A percentile compares a stretch with the other conserved stretches of the same genome.
phyloP scores from a whole-genome alignment of 169 alveolate genomes.

The Cryptosporidium ryanae region DNA sequence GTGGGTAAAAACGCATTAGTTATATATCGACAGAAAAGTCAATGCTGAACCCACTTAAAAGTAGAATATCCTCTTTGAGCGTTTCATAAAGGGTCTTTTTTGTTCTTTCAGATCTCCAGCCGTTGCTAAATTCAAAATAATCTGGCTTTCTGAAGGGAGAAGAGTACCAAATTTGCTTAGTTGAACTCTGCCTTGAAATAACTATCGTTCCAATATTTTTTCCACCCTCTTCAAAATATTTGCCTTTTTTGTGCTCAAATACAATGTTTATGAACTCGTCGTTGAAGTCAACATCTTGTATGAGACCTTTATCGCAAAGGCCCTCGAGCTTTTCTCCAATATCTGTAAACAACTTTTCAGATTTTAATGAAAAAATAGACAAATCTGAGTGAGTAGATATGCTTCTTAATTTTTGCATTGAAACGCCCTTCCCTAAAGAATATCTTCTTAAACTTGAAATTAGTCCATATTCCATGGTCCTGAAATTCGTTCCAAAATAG shows the following conservation, averaged over 20 bases:
- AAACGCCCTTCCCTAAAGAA: too few species aligned
- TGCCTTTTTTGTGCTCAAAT: not conserved
- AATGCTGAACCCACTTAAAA: constrained; percentile 38
- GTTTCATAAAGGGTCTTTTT: constrained; percentile 24
- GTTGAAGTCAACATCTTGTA: constrained; percentile 38
- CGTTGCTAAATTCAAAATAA: constrained; percentile 27
- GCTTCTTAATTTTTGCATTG: not conserved
- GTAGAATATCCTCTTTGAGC: constrained; percentile 7
- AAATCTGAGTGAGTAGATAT: not conserved
- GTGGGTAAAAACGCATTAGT: not conserved
- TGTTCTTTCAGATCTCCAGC: constrained; percentile 53
- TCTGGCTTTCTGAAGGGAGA: constrained; percentile 65
- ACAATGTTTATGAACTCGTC: constrained; percentile 65
- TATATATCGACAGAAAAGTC: not conserved
- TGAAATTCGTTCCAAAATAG: too few species aligned
- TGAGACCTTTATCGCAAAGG: constrained; percentile 10
- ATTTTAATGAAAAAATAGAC: not conserved
- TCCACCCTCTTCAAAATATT: not conserved
- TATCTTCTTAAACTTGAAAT: too few species aligned
- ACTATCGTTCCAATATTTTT: constrained; percentile 22
- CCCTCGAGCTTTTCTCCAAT: constrained; percentile 1
- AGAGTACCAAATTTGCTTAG: constrained; percentile 71
- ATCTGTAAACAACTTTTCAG: constrained; percentile 25
- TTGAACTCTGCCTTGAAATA: constrained; percentile 56
- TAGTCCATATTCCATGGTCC: too few species aligned